Evolutionary conservation across 2,329 filamentous ascomycete genomes (phyloP).

Genomic region (Penicillium sp.): DNA sequence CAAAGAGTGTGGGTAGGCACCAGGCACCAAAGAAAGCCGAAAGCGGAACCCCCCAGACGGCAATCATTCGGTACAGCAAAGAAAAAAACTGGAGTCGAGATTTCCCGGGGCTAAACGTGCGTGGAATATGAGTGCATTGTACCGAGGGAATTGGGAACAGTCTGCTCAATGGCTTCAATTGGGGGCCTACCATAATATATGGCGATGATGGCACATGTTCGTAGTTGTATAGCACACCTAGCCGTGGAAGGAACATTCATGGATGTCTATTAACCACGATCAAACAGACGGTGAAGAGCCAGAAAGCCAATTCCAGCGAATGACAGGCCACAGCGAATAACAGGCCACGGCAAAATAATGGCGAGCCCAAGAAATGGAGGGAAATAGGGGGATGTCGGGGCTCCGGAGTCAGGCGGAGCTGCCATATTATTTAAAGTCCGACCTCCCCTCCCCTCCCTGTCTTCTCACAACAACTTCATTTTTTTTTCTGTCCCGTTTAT

Average conservation of each 20-base stretch:
- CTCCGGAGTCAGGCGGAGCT: constrained; percentile 6
- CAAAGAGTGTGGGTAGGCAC: not conserved
- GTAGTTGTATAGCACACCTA: too few relatives aligned
- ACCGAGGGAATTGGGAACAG: too few relatives aligned
- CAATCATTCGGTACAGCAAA: not conserved
- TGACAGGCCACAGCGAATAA: not conserved
- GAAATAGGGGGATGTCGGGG: constrained; percentile 6
- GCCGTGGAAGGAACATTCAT: too few relatives aligned
- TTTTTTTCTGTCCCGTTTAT: constrained; percentile 13
- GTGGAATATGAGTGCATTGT: not conserved
- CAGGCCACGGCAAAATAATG: not conserved
- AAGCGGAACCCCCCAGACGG: constrained; percentile 4
- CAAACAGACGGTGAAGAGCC: not conserved
- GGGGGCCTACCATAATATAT: too few relatives aligned
- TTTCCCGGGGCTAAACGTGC: not conserved
- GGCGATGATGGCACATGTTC: too few relatives aligned
- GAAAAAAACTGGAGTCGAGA: not conserved
- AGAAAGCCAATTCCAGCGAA: not conserved
- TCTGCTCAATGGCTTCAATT: too few relatives aligned
- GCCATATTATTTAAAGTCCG: constrained; percentile 3
- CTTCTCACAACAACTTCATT: not conserved
- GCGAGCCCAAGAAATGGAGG: not conserved
- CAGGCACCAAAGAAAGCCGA: not conserved
- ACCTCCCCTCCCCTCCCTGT: not conserved
- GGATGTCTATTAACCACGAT: not conserved